Percentiles rank a stretch among this genome's conserved stretches.
Conservation (phyloP, 1,139 yeast genomes). For the Diutina pseudorugosa region DNA sequence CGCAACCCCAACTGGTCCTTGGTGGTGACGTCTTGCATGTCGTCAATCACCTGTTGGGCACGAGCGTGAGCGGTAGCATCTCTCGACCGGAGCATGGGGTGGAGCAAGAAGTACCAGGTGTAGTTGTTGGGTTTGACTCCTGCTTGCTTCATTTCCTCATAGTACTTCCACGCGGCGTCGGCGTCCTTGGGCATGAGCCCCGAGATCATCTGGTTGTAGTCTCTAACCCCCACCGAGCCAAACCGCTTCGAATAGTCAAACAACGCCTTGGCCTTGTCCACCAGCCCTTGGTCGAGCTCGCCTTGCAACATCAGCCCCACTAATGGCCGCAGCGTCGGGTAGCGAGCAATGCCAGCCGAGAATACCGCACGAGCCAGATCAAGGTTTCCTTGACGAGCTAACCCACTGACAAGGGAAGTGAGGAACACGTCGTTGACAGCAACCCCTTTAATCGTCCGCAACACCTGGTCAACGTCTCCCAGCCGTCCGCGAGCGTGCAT, state of each 20-base stretch:
- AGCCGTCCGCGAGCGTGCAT: constrained; percentile 30
- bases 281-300: constrained; percentile 40
- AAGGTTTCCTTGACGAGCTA: constrained; percentile 36
- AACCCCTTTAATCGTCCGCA: constrained; percentile 25
- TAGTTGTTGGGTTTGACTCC: constrained; percentile 36
- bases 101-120: constrained; percentile 45
- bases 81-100: constrained; percentile 25
- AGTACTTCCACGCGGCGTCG: constrained; percentile 29
- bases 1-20: constrained; percentile 25
- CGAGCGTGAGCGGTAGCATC: constrained; percentile 10
- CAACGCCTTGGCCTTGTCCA: constrained; percentile 32
- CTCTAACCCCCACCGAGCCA: constrained; percentile 23
- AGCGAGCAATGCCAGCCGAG: constrained; percentile 22
- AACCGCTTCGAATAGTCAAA: constrained; percentile 31
- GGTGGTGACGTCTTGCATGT: constrained; percentile 15
- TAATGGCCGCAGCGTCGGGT: constrained; percentile 16
- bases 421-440: constrained; percentile 21
- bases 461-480: constrained; percentile 29
- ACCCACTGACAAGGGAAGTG: constrained; percentile 45
- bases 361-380: constrained; percentile 43
- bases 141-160: constrained; percentile 17
- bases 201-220: constrained; percentile 51
- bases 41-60: constrained; percentile 25
- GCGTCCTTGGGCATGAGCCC: constrained; percentile 27
- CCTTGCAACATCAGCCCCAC: constrained; percentile 48